Evolutionary conservation across 1,284 basidiomycete genomes (phyloP), one percentile per base, ranked within the genome.

Genomic region (Malassezia furfur): DNA sequence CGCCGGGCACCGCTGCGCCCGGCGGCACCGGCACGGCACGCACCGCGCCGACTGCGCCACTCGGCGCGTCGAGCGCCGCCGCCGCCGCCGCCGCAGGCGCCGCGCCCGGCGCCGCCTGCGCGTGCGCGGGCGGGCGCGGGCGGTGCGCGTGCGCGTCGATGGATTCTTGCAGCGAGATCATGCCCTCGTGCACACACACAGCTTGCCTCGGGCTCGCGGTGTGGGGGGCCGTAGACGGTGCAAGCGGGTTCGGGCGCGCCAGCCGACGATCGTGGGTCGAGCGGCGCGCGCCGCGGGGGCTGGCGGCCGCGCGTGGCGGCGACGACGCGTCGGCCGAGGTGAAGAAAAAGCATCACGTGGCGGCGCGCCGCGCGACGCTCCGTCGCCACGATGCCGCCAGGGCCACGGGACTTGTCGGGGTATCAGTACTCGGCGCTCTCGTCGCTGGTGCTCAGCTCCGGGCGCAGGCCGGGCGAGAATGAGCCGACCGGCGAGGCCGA

Each of bases 401-500:
- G 43, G 17, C 68, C 68, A 58, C 67, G 64, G 45, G 71, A 74
- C 48, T 59, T 65, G 31, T 70, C 69, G 39, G 71, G 71, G 46
- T 74, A 74, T 62, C 71, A 72, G 58, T 74, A 74, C 57, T 67
- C 66, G 48, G 71, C 71, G 22, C 65, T 74, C 39, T 71, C 68
- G 17, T 70, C 70, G 15, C 65, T 69, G 36, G 71, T 74, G 56
- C 68, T 70, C 55, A 66, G 59, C 45, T 59, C 70, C 2, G 71
- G 70, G 34, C 66, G 68, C 10, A 48, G 52, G 35, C 66, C 64
- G 36, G 62, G 61, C 4, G 56, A 65, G 15, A 66, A 72, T 51
- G 94, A 99, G 77, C 91, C 93, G 15, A 91, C 93, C 78, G 93
- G 93, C 60, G 88, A 90, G 36, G 88, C 91, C 15, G 94, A 93